A percentile compares a stretch with the other conserved stretches of the same genome.
Evolutionary conservation across 768 basidiomycete genomes (phyloP).

Genomic region (Podaxis carcinomalis): DNA sequence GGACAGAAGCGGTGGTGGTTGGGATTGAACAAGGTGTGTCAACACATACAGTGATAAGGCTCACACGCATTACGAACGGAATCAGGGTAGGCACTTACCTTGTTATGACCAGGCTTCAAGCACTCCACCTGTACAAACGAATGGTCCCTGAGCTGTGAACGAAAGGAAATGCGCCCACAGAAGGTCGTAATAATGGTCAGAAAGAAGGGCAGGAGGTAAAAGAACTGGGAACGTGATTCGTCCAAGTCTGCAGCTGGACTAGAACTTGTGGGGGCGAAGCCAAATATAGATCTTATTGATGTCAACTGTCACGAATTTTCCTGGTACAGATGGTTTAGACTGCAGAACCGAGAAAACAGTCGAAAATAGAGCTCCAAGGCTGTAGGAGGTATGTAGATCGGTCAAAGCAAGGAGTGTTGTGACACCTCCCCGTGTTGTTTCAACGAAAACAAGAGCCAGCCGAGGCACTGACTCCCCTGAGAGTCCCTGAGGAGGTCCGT

Average conservation of each 20-base stretch:
- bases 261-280: constrained; percentile 4
- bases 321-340: neutral
- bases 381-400: neutral
- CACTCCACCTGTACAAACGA: neutral
- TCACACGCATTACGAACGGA: neutral
- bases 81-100: neutral
- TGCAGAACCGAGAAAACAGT: neutral
- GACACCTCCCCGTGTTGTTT: neutral
- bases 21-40: neutral
- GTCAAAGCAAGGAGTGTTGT: neutral
- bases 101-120: neutral
- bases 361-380: neutral
- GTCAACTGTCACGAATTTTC: constrained; percentile 6
- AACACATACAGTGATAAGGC: neutral
- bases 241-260: neutral
- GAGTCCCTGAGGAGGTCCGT: neutral
- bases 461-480: neutral
- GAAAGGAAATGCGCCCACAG: constrained; percentile 30
- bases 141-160: constrained; percentile 17
- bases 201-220: neutral
- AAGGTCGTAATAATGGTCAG: constrained; percentile 3
- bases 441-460: neutral
- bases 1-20: neutral
- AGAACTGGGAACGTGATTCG: neutral
- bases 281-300: constrained; percentile 10